A percentile compares a stretch with the other conserved stretches of the same genome.
These are phyloP conservation scores for Corrigiola litoralis DNA, from an alignment of 179 eudicot genomes.

Conservation along the genomic window DNA sequence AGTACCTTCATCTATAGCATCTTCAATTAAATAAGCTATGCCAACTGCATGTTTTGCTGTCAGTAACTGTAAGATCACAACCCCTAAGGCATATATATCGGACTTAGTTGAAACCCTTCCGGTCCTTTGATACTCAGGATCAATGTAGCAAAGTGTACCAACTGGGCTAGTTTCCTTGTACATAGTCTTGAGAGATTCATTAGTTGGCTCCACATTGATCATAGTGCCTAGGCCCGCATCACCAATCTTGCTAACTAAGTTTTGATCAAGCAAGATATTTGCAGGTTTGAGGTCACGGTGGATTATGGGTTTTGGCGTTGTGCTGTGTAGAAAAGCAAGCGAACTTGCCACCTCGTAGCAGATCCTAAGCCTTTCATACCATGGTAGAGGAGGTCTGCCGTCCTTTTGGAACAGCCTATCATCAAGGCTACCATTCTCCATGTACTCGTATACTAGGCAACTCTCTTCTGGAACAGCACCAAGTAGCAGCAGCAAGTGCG, in stretches of 20 bases:
- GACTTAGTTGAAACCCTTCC: conserved; percentile 63
- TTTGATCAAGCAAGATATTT: conserved; percentile 71
- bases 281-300: conserved; percentile 87
- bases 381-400: conserved; percentile 50
- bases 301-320: conserved; percentile 65
- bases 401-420: conserved; percentile 48
- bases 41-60: conserved; percentile 68
- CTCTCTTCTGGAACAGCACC: conserved; percentile 72
- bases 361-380: conserved; percentile 68
- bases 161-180: conserved; percentile 57
- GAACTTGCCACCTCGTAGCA: conserved; percentile 81
- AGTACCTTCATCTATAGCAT: conserved; percentile 46
- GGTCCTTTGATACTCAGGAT: conserved; percentile 80
- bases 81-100: conserved; percentile 77
- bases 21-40: conserved; percentile 50
- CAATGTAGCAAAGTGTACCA: conserved; percentile 81
- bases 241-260: conserved; percentile 81
- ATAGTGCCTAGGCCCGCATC: conserved; percentile 78
- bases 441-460: conserved; percentile 82
- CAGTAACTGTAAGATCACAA: conserved; percentile 62
- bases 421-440: conserved; percentile 83
- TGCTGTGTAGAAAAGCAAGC: conserved; percentile 65
- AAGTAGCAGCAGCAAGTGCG: conserved; percentile 66
- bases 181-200: conserved; percentile 25
- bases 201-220: conserved; percentile 34